Evolutionary conservation across 495 filamentous ascomycete species (phyloP), one percentile per base, ranked within the genome.

Genomic region (Penicillium lividum): DNA sequence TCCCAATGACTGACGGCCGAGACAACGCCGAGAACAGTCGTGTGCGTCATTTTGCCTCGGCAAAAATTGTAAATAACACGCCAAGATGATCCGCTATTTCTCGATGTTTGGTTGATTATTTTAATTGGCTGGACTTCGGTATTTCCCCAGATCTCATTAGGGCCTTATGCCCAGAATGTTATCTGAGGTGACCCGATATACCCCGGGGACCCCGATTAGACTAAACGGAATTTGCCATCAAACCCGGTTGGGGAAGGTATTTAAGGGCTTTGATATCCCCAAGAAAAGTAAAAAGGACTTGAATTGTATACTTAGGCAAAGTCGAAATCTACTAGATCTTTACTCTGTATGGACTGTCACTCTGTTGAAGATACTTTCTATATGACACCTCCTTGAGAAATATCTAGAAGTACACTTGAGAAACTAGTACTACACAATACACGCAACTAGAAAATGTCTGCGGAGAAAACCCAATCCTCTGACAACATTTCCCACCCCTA

Each of bases 261-360:
- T 65, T 69, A 69, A 61, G 50, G 18, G 11, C 10, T 22, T 22
- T 18, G 16, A 1, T 25, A 18, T 30, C 16, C 54, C 56, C 67
- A 42, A 44, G 47, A 22, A 47, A 47, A 36, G 25, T 50, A 38
- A 42, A 22, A 51, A 54, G 56, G 22, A 34, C 44, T n/a, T n/a
- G 30, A 18, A 53, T 15, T 27, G 52, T 61, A 58, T 65, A 58
- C 51, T 58, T 60, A 53, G 52, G 40, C 38, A 40, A 58, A 59
- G 29, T 43, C 36, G 15, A 56, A 44, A 51, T 30, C 45, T 42
- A 54, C 45, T 42, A 54, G 34, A 53, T 55, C 31, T 22, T 38
- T 34, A 54, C 42, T 27, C 65, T 73, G 63, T 58, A 76, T 73
- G 70, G 69, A 74, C 70, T 74, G 65, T 18, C 72, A 74, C 60